These are phyloP conservation scores for Kodamaea anthophila DNA, from an alignment of 1,139 yeast genomes.

Conservation along the genomic window DNA sequence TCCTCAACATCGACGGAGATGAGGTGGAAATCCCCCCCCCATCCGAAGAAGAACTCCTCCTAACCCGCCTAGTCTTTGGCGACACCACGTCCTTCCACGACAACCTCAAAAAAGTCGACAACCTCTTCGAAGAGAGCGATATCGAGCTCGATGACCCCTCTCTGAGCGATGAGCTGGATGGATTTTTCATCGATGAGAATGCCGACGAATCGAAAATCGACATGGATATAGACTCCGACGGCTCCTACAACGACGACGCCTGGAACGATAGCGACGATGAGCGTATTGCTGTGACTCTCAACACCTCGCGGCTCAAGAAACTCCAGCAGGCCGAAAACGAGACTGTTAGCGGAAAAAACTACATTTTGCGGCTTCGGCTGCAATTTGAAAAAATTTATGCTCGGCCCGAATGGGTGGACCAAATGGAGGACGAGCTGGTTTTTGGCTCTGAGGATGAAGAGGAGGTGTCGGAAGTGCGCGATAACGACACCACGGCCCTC, in stretches of 20 bases:
- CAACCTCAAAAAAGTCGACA: slow-evolving; percentile 55
- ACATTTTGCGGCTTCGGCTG: slow-evolving; percentile 64
- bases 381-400: slow-evolving; percentile 89
- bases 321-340: slow-evolving; percentile 63
- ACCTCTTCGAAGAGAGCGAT: slow-evolving; percentile 41
- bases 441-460: slow-evolving; percentile 16
- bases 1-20: slow-evolving; percentile 21
- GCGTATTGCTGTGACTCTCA: slow-evolving; percentile 53
- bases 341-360: slow-evolving; percentile 59
- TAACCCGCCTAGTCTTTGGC: slow-evolving; percentile 87
- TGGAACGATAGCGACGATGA: slow-evolving; percentile 97
- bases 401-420: slow-evolving; percentile 78
- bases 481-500: slow-evolving; percentile 50
- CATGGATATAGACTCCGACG: slow-evolving; percentile 20
- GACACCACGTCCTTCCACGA: slow-evolving; percentile 74
- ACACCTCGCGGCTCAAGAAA: slow-evolving; percentile 61
- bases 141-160: slow-evolving; percentile 25
- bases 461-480: slow-evolving; percentile 24
- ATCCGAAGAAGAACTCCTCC: slow-evolving; percentile 71
- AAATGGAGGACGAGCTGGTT: slow-evolving; percentile 19
- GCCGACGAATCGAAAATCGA: slow-evolving; percentile 24
- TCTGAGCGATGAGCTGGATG: slow-evolving; percentile 29
- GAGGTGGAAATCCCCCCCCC: slow-evolving; percentile 52
- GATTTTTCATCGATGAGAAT: slow-evolving; percentile 53
- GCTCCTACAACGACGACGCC: slow-evolving; percentile 41